phyloP scores from a whole-genome alignment of 2,329 filamentous ascomycete genomes.

The Botryotinia calthae region DNA sequence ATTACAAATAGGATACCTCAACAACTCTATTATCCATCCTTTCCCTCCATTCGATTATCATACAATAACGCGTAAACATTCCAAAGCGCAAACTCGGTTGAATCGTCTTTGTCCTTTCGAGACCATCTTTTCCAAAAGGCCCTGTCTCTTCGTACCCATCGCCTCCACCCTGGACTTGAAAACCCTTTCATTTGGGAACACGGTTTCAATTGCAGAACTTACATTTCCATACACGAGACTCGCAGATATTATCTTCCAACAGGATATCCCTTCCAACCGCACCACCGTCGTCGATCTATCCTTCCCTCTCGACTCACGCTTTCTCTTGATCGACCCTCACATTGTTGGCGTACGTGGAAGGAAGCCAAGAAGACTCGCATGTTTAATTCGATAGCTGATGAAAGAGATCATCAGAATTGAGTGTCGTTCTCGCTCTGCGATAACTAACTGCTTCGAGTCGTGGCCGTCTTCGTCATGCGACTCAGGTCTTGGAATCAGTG shows the following conservation, averaged over 20 bases:
- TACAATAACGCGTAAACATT: constrained; percentile 19
- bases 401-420: constrained; percentile 27
- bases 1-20: constrained; percentile 16
- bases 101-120: constrained; percentile 21
- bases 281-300: constrained; percentile 7
- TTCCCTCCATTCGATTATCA: constrained; percentile 1
- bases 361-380: constrained; percentile 7
- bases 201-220: constrained; percentile 20
- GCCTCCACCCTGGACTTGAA: constrained; percentile 20
- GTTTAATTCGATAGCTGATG: constrained; percentile 32
- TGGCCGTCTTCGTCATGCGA: constrained; percentile 42
- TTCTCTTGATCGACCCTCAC: constrained; percentile 7
- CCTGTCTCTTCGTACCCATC: constrained; percentile 14
- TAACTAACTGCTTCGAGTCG: constrained; percentile 36
- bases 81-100: constrained; percentile 22
- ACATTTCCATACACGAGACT: constrained; percentile 3
- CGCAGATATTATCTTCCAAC: constrained; percentile 7
- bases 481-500: constrained; percentile 39
- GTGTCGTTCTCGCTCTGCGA: constrained; percentile 34
- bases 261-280: neutral
- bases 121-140: constrained; percentile 11
- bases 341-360: constrained; percentile 17
- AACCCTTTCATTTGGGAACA: constrained; percentile 21
- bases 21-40: constrained; percentile 5
- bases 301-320: neutral